Evolutionary conservation across 306 rosid genomes (phyloP).

Genomic region (Lathyrus sativus): DNA sequence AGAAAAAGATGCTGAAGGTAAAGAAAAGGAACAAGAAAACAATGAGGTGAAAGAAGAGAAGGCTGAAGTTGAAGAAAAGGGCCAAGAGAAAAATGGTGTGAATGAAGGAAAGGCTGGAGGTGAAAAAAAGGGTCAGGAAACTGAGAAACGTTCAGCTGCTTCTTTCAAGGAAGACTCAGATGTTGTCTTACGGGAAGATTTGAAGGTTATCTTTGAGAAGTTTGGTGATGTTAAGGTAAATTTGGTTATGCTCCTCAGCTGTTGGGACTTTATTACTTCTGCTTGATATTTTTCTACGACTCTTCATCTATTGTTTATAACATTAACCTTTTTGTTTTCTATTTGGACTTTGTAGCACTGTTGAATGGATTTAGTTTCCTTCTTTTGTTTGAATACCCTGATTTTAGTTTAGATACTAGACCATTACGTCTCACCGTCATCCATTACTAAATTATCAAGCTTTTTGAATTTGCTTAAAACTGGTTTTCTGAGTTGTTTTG

Average conservation of each 20-base stretch:
- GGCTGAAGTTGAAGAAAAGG: constrained; percentile 8
- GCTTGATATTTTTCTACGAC: neutral
- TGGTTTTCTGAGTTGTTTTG: constrained; percentile 30
- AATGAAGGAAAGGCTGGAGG: constrained; percentile 51
- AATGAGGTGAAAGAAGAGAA: constrained; percentile 14
- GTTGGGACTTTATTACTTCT: neutral
- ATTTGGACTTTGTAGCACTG: neutral
- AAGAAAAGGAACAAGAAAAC: constrained; percentile 46
- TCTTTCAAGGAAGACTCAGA: constrained; percentile 56
- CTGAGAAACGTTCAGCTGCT: constrained; percentile 49
- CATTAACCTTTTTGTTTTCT: neutral
- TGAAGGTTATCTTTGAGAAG: constrained; percentile 67
- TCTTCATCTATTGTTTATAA: neutral
- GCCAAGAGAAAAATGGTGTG: constrained; percentile 26
- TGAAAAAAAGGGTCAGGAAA: constrained; percentile 48
- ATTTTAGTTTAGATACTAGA: neutral
- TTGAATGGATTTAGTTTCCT: neutral
- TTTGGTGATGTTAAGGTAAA: constrained; percentile 84
- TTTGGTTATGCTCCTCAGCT: neutral
- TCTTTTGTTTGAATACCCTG: neutral
- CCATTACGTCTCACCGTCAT: neutral
- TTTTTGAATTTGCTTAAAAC: constrained; percentile 23
- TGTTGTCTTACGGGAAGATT: constrained; percentile 82
- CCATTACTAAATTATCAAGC: neutral
- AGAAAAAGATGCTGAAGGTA: constrained; percentile 51